Evolutionary conservation across 352 stramenopile species (phyloP), one percentile per base, ranked within the genome.

Genomic region (Phytophthora lateralis): DNA sequence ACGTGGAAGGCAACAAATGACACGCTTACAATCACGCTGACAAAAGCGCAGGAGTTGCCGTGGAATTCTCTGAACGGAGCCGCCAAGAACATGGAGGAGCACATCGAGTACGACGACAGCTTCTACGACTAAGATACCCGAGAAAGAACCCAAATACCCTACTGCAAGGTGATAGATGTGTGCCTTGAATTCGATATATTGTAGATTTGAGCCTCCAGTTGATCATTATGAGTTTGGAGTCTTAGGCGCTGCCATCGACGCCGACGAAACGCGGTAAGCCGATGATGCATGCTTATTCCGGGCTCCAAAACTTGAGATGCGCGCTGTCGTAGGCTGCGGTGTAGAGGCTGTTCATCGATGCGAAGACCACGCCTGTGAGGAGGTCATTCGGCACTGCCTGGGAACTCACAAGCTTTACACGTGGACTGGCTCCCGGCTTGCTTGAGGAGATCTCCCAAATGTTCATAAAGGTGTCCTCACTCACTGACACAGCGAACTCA

Each of bases 71-170:
- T 95, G 21, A 95, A 95, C 44, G 83, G 77, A 51, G 87, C 87
- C 1, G 81, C 83, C 14, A 93, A 89, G 66, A 88, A 89, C 38
- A 69, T 95, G 60, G 83, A 93, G 53, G 76, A 90, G 15, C 85
- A 95, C 72, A 91, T 95, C 43, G 73, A 93, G 54, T 95, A 95
- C 70, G 85, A 95, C 49, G 76, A 88, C 18, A 88, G 81, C 54
- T 57, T 95, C 27, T 95, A 84, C 54, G 85, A 93, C 26, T 93
- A 76, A 74, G 50, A n/a, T 38, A 52, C 2, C 8, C 27, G 12
- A 24, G 26, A 34, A 7, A 37, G 32, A 26, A 35, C n/a, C 53
- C 43, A 48, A 26, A 9, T 15, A 15, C n/a, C 9, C 10, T 29
- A 37, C 30, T 44, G 29, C 27, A 26, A 48, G 43, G 32, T 27